Evolutionary conservation across 164 flowering plant species (phyloP), one percentile per base, ranked within the genome.

Genomic region (Euptelea pleiosperma): DNA sequence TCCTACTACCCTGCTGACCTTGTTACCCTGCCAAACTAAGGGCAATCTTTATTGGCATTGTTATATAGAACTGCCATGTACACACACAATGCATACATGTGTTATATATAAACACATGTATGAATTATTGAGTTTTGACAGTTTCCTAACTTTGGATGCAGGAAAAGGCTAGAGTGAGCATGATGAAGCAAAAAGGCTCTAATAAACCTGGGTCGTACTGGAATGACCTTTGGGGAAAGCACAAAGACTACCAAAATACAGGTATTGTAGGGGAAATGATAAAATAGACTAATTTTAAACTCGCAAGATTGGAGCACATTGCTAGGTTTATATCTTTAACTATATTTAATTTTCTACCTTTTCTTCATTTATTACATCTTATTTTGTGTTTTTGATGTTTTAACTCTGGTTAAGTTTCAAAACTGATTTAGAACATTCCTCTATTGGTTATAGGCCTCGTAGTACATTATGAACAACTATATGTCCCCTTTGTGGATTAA

Each of bases 151-250:
- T 49, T 42, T 56, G 54, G 39, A 30, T 76, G 61, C 79, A 93
- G 98, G 80, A 70, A 65, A 79, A 80, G 73, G 97, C 91, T 35
- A 87, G 62, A 75, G 21, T 60, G 21, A 79, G 77, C 73, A 90
- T 84, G 94, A 72, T 63, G 80, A 78, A 81, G 63, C 69, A 81
- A 68, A 81, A 87, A 50, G 81, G 37, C 46, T 71, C 83, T 24
- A 78, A 64, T 36, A 75, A 77, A 55, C 33, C 70, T 39, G 81
- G 71, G 45, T 61, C 86, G 54, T 77, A 76, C 72, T 93, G 98
- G 97, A 66, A 58, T 75, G 70, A 89, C 62, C 63, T 89, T 25
- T 93, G 98, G 97, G 89, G 89, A 52, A 79, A 71, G 34, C 66
- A 82, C 29, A 78, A 71, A 48, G 77, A 77, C 33, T 57, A 77